A percentile compares a stretch with the other conserved stretches of the same genome.
These are phyloP conservation scores for Stenogyne calaminthoides DNA, from an alignment of 305 asterid genomes.

Conservation along the genomic window DNA sequence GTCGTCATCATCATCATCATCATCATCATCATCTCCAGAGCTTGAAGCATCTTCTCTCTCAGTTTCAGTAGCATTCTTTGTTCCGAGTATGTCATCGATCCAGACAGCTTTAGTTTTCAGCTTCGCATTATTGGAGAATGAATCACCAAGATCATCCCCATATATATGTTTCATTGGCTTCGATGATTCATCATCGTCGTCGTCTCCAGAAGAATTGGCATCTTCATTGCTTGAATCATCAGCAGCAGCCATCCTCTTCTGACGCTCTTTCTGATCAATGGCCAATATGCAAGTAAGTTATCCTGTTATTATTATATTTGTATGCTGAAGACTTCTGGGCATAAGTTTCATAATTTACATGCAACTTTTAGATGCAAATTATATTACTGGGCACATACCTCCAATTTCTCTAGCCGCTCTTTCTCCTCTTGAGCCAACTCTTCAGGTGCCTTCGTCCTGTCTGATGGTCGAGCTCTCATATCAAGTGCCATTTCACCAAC, in stretches of 20 bases:
- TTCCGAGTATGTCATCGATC: constrained; percentile 60
- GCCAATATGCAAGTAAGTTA: constrained; percentile 27
- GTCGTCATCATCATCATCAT: too few species aligned
- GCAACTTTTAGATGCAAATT: not conserved
- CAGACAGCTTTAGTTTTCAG: constrained; percentile 54
- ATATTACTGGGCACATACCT: constrained; percentile 50
- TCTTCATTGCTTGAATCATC: constrained; percentile 78
- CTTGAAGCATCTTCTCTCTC: constrained; percentile 48
- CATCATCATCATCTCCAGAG: constrained; percentile 47
- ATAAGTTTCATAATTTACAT: not conserved
- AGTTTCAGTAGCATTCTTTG: constrained; percentile 39
- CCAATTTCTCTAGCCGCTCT: constrained; percentile 81
- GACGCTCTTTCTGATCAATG: constrained; percentile 75
- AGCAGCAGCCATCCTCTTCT: constrained; percentile 74
- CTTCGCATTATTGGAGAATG: constrained; percentile 57
- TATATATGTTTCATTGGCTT: constrained; percentile 55
- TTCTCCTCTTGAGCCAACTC: constrained; percentile 97
- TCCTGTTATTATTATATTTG: constrained; percentile 1
- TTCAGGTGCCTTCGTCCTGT: constrained; percentile 88
- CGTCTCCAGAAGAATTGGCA: constrained; percentile 51
- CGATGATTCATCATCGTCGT: constrained; percentile 38
- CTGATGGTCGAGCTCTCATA: constrained; percentile 91
- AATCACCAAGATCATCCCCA: constrained; percentile 96
- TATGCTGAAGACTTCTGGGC: constrained; percentile 4
- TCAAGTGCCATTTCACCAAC: constrained; percentile 79